Percentiles rank a stretch among this genome's conserved stretches.
Conservation (phyloP, 2,329 filamentous ascomycete genomes). For the Cladophialophora bantiana region DNA sequence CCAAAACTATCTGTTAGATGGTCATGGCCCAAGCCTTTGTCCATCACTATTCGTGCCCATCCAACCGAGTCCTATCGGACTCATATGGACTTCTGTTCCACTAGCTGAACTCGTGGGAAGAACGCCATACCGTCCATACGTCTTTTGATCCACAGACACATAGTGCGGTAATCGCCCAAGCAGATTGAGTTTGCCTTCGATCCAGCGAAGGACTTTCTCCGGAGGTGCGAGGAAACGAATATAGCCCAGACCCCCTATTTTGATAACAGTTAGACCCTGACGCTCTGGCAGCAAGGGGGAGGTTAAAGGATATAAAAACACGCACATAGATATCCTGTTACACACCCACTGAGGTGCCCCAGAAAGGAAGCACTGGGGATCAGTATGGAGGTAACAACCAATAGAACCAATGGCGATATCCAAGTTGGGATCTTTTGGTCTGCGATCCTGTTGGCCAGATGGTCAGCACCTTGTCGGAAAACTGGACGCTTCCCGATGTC, state of each 20-base stretch:
- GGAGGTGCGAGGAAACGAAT: conserved; percentile 89
- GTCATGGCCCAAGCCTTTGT: conserved; percentile 69
- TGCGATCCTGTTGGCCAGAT: conserved; percentile 55
- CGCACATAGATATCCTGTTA: conserved; percentile 85
- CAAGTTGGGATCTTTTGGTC: conserved; percentile 83
- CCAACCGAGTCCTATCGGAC: conserved; percentile 61
- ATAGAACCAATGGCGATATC: conserved; percentile 81
- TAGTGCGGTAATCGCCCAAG: conserved; percentile 86
- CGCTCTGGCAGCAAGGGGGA: neutral
- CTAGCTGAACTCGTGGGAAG: conserved; percentile 65
- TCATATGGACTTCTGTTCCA: conserved; percentile 44
- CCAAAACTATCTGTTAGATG: neutral
- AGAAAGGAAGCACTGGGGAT: conserved; percentile 82
- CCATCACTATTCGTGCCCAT: conserved; percentile 52
- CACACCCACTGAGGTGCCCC: conserved; percentile 84
- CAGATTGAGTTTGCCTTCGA: conserved; percentile 87
- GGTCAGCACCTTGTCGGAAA: neutral
- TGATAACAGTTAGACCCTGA: conserved; percentile 7
- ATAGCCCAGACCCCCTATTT: conserved; percentile 79
- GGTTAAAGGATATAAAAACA: conserved; percentile 31
- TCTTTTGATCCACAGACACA: conserved; percentile 94
- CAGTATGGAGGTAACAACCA: conserved; percentile 76
- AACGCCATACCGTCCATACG: conserved; percentile 89
- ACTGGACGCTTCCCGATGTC: neutral
- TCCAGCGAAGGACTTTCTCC: conserved; percentile 84